Percentiles rank a stretch among this genome's conserved stretches.
phyloP scores from a whole-genome alignment of 2,329 filamentous ascomycete genomes.

The Penicillium sp. region DNA sequence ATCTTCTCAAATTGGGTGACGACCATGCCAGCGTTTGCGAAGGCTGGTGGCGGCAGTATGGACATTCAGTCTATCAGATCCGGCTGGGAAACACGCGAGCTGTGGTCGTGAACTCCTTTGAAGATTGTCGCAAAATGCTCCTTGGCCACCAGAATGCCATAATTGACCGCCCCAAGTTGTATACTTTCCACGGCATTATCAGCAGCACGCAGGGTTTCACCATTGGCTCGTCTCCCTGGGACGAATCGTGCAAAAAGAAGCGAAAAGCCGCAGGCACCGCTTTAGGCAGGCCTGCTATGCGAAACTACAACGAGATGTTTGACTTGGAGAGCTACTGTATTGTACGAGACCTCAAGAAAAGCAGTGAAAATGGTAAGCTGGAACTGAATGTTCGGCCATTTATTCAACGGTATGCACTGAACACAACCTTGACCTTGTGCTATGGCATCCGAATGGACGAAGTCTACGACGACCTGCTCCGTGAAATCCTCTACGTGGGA shows the following conservation, averaged over 20 bases:
- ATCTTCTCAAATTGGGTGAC: slow-evolving; percentile 53
- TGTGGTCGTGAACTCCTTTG: slow-evolving; percentile 69
- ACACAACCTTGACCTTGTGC: slow-evolving; percentile 68
- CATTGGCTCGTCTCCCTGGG: slow-evolving; percentile 74
- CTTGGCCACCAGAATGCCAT: slow-evolving; percentile 68
- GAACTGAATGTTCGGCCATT: slow-evolving; percentile 65
- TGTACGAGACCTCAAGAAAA: slow-evolving; percentile 59
- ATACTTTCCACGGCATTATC: slow-evolving; percentile 75
- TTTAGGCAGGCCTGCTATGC: slow-evolving; percentile 65
- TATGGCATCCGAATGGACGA: slow-evolving; percentile 70
- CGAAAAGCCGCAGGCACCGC: slow-evolving; percentile 71
- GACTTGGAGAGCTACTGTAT: slow-evolving; percentile 67
- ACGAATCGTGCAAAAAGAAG: slow-evolving; percentile 67
- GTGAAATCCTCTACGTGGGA: slow-evolving; percentile 71
- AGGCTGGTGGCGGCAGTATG: slow-evolving; percentile 52
- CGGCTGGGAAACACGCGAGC: slow-evolving; percentile 48
- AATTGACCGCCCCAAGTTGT: slow-evolving; percentile 68
- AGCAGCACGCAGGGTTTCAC: slow-evolving; percentile 65
- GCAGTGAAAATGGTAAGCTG: slow-evolving; percentile 55
- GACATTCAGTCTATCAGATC: slow-evolving; percentile 52
- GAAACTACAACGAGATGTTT: slow-evolving; percentile 70
- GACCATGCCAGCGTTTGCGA: slow-evolving; percentile 51
- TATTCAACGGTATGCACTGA: slow-evolving; percentile 67
- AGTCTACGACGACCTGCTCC: slow-evolving; percentile 62
- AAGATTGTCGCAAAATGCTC: slow-evolving; percentile 63